A percentile compares a stretch with the other conserved stretches of the same genome.
Conservation (phyloP, 169 alveolate species). For the Plasmodium adleri region DNA sequence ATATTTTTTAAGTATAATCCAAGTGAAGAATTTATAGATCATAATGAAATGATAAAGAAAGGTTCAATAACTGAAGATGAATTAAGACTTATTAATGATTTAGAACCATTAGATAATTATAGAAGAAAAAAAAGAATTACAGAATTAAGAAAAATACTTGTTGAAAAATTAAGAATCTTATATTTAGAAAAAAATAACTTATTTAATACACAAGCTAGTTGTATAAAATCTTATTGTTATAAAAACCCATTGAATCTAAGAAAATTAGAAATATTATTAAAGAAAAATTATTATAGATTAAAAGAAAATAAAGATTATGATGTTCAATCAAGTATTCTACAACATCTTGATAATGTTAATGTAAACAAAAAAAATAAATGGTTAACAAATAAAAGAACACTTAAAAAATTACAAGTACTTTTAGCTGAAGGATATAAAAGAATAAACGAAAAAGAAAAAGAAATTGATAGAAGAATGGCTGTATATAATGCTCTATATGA, state of each 20-base stretch:
- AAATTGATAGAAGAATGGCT: slow-evolving; percentile 3
- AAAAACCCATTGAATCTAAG: slow-evolving; percentile 11
- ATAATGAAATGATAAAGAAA: background rate
- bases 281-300: background rate
- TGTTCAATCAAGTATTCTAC: background rate
- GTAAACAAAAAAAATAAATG: slow-evolving; percentile 73
- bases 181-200: slow-evolving; percentile 13
- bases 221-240: slow-evolving; percentile 27
- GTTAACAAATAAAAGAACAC: slow-evolving; percentile 69
- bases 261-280: background rate
- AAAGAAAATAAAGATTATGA: slow-evolving; percentile 26
- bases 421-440: slow-evolving; percentile 42
- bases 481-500: slow-evolving; percentile 32
- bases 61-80: background rate
- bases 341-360: slow-evolving; percentile 50
- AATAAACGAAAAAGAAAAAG: slow-evolving; percentile 16
- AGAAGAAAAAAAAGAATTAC: slow-evolving; percentile 12
- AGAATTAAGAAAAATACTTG: slow-evolving; percentile 23
- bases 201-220: slow-evolving; percentile 26
- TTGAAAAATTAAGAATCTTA: slow-evolving; percentile 14
- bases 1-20: slow-evolving; percentile 44
- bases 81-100: slow-evolving; percentile 5
- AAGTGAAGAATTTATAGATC: background rate
- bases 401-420: slow-evolving; percentile 71
- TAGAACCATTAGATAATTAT: slow-evolving; percentile 17